Base-by-base conservation (phyloP, 2,329 filamentous ascomycete genomes). In the Fusarium poae region DNA sequence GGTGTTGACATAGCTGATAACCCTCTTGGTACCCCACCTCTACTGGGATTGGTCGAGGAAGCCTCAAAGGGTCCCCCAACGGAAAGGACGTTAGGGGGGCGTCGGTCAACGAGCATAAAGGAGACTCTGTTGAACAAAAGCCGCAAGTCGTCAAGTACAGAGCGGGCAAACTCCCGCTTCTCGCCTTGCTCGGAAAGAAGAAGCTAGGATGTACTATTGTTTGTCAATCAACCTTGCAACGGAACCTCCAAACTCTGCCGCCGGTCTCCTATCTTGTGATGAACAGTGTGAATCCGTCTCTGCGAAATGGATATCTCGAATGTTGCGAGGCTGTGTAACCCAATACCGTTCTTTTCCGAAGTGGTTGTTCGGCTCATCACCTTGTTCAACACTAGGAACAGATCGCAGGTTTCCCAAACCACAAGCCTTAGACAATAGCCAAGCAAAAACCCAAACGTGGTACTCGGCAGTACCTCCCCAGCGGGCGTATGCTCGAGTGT, bases 1-100 rank as follows among this genome's bases (percentile, higher is more conserved):
- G 75, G 71, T 51, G 86, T 82, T 73, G 86, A 82, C 86, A 89
- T 89, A 43, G 57, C 57, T 57, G 58, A 57, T 35, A 57, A 61
- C 30, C 61, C 67, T 57, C 54, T 66, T 44, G 57, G 44, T 44
- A 50, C 48, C 69, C 67, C 68, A 51, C 48, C 57, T 67, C 59
- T 71, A 55, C 55, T 54, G 27, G 52, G 53, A 25, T 54, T 59
- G 43, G 52, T 64, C 51, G 59, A 55, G 43, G 57, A 53, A 56
- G 57, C 62, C 62, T 71, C 67, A 62, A 67, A 59, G 27, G 46
- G 57, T 53, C 60, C 71, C 68, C 68, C 57, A 49, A 49, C 51
- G 54, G 62, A 62, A 62, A 56, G 57, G 43, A 64, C 57, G 49
- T 62, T 67, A 53, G 67, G 59, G 39, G 64, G 57, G 39, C 64